Evolutionary conservation across 2,329 filamentous ascomycete genomes (phyloP), one percentile per base, ranked within the genome.

Genomic region (Drechslera avenae): DNA sequence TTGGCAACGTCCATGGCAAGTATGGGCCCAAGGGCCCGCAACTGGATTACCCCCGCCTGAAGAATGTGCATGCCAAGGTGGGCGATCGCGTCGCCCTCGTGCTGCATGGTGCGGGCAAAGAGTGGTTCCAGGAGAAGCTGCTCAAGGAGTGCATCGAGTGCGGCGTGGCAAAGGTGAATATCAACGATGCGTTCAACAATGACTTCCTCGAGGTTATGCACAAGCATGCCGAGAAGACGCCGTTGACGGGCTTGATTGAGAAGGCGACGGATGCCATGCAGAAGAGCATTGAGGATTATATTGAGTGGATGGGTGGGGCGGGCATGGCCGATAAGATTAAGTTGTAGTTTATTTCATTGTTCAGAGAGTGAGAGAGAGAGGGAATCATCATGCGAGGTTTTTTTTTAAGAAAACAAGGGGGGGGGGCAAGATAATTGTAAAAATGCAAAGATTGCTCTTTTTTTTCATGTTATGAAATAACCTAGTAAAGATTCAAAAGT

Each of bases 1-100:
- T 91, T 73, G 88, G 88, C 3, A 91, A 90, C 63, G 85, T 91
- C 36, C 88, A 91, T 72, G 88, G 88, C 5, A 83, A 86, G 60
- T 90, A 91, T 71, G 87, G 87, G 0, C 80, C 83, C 0, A 74
- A 82, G 13, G 87, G 87, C 0, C 83, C 86, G 23, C 71, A 72
- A 39, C 56, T 73, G 28, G 71, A 73, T 47, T 73, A 71, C 39
- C 65, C 60, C 21, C 59, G 67, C 14, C 34, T 71, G 35, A 65
- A 64, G 57, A 69, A 71, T 4, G 81, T 86, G 46, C 75, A 80
- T 46, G 72, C 77, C 41, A 73, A 77, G 41, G 78, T 81, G 4
- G 77, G 77, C 0, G 74, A 75, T 28, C 68, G 75, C 36, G 81
- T 84, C 8, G 73, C 75, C 43, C 66, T 85, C 39, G 83, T 84